Evolutionary conservation across 2,329 filamentous ascomycete species (phyloP), one percentile per base, ranked within the genome.

Genomic region (Pestalotiopsis sp.): DNA sequence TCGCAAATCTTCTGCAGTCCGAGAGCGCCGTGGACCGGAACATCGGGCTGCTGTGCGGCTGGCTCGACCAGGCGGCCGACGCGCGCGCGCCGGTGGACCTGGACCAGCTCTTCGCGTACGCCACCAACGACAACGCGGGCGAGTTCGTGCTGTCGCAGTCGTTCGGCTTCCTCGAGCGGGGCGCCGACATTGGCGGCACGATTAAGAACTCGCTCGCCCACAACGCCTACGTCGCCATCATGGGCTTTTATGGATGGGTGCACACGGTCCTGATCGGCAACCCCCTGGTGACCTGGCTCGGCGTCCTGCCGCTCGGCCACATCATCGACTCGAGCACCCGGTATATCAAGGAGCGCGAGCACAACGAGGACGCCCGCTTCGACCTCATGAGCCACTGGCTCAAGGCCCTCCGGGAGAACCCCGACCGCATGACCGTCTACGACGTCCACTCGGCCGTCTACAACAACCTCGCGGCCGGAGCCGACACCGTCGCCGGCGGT

Each of bases 121-220:
- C 75, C 25, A 73, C 78, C 2, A 78, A 75, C 60, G 78, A 80
- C 68, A 71, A 78, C 31, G 70, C 77, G 31, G 78, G 78, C 12
- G 76, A 79, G 57, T 68, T 80, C n/a, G 72, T 76, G 27, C 79
- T 77, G 66, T 74, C 73, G 13, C 72, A 72, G 57, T 68, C 69
- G 12, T 75, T 79, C 56, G 75, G 75, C 41, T 78, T 77, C 69
- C 63, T 78, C 23, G 70, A 73, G 20, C 66, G 73, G 13, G 77
- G 72, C 1, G 68, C 67, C n/a, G 75, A 78, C 66, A 71, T 78
- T 14, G 69, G 69, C 45, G 70, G 70, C n/a, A 71, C 75, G 14
- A 76, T 78, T 3, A 38, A 56, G 6, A 70, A 67, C 60, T 52
- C 60, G 11, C 36, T 60, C 14, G 41, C 41, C n/a, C 68, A 61